phyloP scores from a whole-genome alignment of 1,284 basidiomycete genomes.

The Boletus putidus region DNA sequence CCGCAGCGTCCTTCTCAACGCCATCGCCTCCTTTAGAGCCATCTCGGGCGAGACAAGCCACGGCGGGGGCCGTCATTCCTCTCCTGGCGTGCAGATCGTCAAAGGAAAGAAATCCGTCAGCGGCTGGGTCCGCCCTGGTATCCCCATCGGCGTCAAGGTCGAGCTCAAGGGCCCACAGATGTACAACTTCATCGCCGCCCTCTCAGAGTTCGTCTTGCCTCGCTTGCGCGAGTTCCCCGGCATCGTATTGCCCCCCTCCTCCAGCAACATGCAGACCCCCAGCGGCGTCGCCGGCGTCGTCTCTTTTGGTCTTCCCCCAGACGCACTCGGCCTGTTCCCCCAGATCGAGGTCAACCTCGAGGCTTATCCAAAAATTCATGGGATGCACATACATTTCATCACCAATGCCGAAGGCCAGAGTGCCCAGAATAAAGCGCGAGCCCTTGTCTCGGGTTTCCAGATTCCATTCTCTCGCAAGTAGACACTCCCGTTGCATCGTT shows the following conservation, averaged over 20 bases:
- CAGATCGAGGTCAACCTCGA: slow-evolving; percentile 93
- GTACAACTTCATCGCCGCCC: slow-evolving; percentile 89
- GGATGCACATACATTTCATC: slow-evolving; percentile 90
- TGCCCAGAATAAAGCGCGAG: slow-evolving; percentile 83
- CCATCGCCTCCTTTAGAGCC: slow-evolving; percentile 85
- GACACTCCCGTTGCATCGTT: slow-evolving; percentile 1
- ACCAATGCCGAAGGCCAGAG: slow-evolving; percentile 82
- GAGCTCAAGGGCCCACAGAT: slow-evolving; percentile 87
- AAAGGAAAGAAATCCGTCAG: slow-evolving; percentile 78
- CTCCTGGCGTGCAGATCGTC: slow-evolving; percentile 80
- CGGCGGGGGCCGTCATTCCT: slow-evolving; percentile 67
- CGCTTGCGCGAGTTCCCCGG: slow-evolving; percentile 90
- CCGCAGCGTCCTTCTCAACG: slow-evolving; percentile 77
- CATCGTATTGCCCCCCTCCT: slow-evolving; percentile 67
- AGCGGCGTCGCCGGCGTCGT: slow-evolving; percentile 86
- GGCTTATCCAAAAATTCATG: slow-evolving; percentile 78
- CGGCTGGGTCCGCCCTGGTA: slow-evolving; percentile 82
- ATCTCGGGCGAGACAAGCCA: slow-evolving; percentile 81
- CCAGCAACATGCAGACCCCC: slow-evolving; percentile 63
- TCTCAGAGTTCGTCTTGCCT: slow-evolving; percentile 94
- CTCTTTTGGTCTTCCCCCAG: slow-evolving; percentile 80
- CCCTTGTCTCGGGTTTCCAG: slow-evolving; percentile 85
- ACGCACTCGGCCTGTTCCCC: slow-evolving; percentile 90
- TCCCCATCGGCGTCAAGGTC: slow-evolving; percentile 88
- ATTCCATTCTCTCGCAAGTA: slow-evolving; percentile 69